Evolutionary conservation across 2,329 filamentous ascomycete genomes (phyloP), one percentile per base, ranked within the genome.

Genomic region (Nannizziopsis arthrosporioides): DNA sequence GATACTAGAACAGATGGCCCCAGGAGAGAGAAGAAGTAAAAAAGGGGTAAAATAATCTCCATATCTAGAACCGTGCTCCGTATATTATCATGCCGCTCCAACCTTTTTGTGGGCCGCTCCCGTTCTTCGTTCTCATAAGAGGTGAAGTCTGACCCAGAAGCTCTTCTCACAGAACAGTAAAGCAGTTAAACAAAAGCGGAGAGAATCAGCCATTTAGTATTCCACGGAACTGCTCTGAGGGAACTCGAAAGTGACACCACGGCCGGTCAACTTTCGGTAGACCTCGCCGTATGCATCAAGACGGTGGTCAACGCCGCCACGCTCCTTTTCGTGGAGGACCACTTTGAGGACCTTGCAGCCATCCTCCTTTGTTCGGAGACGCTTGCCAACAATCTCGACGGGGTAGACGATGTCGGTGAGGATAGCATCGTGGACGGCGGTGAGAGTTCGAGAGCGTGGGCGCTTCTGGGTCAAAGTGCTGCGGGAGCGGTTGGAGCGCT

Each of bases 311-410:
- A 98, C 90, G 72, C 89, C 88, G 68, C 89, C 90, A 66, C 89
- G 86, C 85, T 98, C 92, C 87, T 98, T 98, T 85, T 96, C 92
- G 74, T 98, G 92, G 54, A 98, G 82, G 69, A 98, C 80, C 71
- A 98, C 87, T 85, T 98, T 98, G 74, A 96, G 82, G 70, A 87
- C 76, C 85, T 96, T 96, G 83, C 79, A 83, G 73, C 88, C 88
- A 74, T 98, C 92, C 81, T 96, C 90, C 78, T 94, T 90, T 78
- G 92, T 96, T 74, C 92, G 85, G 72, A 89, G 75, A 69, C 92
- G 88, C 87, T 96, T 96, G 76, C 92, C 92, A 64, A 98, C 92
- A 62, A 98, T 98, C 85, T 98, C 92, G 68, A 98, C 92, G 68
- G 92, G 92, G 85, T 85, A 98, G 78, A 95, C 92, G 68, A 98